These are phyloP conservation scores for Xerocomellus intermedius DNA, from an alignment of 768 basidiomycete genomes.

Conservation along the genomic window DNA sequence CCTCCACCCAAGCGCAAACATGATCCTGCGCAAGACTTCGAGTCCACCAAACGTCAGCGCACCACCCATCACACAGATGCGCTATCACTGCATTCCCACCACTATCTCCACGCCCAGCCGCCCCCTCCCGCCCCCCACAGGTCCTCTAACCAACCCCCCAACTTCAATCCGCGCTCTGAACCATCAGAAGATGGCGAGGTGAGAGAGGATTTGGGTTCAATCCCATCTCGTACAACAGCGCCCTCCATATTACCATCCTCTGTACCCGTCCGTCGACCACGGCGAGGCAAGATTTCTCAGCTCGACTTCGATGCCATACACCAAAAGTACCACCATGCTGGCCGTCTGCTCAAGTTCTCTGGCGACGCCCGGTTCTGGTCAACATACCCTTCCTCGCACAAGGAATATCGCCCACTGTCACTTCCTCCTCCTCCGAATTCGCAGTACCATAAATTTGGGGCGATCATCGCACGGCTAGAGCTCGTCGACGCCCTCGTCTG, in stretches of 20 bases:
- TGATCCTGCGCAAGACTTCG: conserved; percentile 25
- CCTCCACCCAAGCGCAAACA: conserved; percentile 40
- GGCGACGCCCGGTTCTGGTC: conserved; percentile 79
- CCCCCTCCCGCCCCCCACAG: conserved; percentile 18
- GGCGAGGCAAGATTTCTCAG: conserved; percentile 50
- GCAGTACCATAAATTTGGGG: conserved; percentile 71
- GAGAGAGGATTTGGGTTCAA: conserved; percentile 36
- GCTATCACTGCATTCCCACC: conserved; percentile 29
- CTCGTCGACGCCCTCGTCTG: conserved; percentile 79
- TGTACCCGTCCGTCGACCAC: conserved; percentile 66
- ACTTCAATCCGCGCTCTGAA: conserved; percentile 36
- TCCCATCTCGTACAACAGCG: conserved; percentile 24
- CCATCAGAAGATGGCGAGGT: conserved; percentile 49
- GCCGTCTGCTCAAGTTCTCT: conserved; percentile 79
- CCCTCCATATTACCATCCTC: conserved; percentile 33
- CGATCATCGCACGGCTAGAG: conserved; percentile 74
- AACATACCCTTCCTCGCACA: conserved; percentile 61
- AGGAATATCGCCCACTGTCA: conserved; percentile 60
- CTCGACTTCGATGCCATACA: conserved; percentile 60
- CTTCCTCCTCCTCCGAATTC: conserved; percentile 66
- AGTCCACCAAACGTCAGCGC: conserved; percentile 34
- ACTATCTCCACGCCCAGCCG: conserved; percentile 28
- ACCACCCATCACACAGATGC: conserved; percentile 22
- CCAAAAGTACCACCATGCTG: conserved; percentile 66
- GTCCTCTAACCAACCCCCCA: conserved; percentile 22